Percentiles rank a stretch among this genome's conserved stretches.
Evolutionary conservation across 2,329 filamentous ascomycete genomes (phyloP).

Genomic region (Microdochium nivale): DNA sequence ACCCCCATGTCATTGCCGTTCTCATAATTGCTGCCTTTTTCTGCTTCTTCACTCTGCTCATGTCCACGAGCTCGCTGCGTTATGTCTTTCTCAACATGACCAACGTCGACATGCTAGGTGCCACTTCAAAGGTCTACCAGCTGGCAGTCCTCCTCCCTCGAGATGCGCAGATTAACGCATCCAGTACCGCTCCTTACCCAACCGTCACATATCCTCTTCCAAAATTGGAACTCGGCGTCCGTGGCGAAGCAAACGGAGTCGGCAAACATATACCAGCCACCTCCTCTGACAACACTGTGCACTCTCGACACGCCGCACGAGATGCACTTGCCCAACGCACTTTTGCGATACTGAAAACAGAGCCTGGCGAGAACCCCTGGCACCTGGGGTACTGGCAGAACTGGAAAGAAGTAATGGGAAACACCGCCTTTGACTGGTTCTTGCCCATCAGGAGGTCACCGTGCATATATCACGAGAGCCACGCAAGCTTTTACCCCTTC

Average conservation of each 20-base stretch:
- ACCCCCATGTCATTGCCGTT: conserved; percentile 57
- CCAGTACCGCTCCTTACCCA: conserved; percentile 30
- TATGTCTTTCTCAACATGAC: conserved; percentile 69
- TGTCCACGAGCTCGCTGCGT: conserved; percentile 65
- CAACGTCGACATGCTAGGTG: conserved; percentile 70
- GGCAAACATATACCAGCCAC: background rate
- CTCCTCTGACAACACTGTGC: background rate
- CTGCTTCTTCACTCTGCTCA: conserved; percentile 68
- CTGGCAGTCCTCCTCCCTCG: conserved; percentile 65
- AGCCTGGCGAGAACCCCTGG: conserved; percentile 77
- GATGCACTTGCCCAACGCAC: conserved; percentile 48
- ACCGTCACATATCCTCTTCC: conserved; percentile 53
- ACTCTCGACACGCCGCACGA: conserved; percentile 11
- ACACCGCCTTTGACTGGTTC: conserved; percentile 65
- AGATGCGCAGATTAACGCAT: conserved; percentile 19
- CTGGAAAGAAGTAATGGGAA: conserved; percentile 73
- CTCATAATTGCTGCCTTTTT: conserved; percentile 65
- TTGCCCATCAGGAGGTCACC: conserved; percentile 69
- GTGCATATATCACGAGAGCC: conserved; percentile 58
- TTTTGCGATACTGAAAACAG: conserved; percentile 72
- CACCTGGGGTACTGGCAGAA: conserved; percentile 64
- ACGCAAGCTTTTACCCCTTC: conserved; percentile 59
- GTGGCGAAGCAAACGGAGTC: conserved; percentile 7
- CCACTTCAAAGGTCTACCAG: conserved; percentile 53
- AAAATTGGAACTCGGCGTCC: conserved; percentile 10